A percentile compares a stretch with the other conserved stretches of the same genome.
These are phyloP conservation scores for Xylariaceae sp. DNA, from an alignment of 2,329 filamentous ascomycete species.

Conservation along the genomic window DNA sequence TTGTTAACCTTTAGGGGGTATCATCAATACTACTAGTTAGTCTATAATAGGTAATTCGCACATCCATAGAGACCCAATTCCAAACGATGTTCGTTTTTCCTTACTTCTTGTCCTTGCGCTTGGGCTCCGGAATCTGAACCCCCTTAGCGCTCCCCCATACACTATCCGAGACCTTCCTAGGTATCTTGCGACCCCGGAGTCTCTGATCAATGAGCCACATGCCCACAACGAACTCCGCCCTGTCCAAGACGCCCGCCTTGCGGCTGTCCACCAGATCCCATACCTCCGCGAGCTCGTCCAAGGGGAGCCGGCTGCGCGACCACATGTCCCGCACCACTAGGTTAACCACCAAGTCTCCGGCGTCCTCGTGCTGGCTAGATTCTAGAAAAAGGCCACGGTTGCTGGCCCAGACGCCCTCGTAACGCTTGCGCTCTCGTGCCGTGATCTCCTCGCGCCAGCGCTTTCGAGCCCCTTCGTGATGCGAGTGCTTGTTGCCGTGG, in stretches of 20 bases:
- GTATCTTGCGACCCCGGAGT: slow-evolving; percentile 77
- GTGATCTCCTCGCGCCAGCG: slow-evolving; percentile 79
- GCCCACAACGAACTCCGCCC: slow-evolving; percentile 79
- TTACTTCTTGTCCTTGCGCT: slow-evolving; percentile 8
- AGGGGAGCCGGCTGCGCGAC: slow-evolving; percentile 68
- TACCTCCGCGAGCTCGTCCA: slow-evolving; percentile 71
- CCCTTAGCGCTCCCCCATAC: slow-evolving; percentile 72
- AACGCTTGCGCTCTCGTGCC: slow-evolving; percentile 72
- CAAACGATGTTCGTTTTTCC: neutral
- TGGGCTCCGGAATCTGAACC: slow-evolving; percentile 41
- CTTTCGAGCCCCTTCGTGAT: slow-evolving; percentile 74
- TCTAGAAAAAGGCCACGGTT: slow-evolving; percentile 65
- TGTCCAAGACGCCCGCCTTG: slow-evolving; percentile 57
- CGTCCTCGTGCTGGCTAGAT: neutral
- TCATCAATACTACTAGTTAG: neutral
- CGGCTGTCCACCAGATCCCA: slow-evolving; percentile 73
- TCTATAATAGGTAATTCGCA: neutral
- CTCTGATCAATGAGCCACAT: slow-evolving; percentile 83
- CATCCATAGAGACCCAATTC: neutral
- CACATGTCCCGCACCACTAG: slow-evolving; percentile 77
- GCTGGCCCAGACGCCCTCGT: slow-evolving; percentile 83
- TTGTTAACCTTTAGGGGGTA: neutral
- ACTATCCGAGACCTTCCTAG: slow-evolving; percentile 69
- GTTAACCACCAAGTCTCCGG: slow-evolving; percentile 61
- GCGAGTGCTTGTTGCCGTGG: slow-evolving; percentile 66